Conservation (phyloP, 176 grass and related monocot genomes). For the Rhynchospora tenuis region DNA sequence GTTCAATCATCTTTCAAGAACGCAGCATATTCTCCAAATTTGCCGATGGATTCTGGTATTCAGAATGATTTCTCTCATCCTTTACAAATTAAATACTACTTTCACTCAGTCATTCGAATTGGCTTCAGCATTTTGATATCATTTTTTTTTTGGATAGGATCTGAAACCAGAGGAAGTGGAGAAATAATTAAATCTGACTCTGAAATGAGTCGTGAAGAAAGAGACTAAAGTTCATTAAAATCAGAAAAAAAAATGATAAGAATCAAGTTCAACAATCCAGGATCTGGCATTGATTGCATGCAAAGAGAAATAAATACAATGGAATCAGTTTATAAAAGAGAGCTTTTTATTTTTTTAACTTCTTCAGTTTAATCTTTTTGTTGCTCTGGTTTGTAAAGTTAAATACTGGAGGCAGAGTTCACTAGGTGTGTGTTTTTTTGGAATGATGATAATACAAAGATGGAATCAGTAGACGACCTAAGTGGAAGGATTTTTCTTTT, state of each 20-base stretch:
- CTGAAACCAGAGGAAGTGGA: neutral
- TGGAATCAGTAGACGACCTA: neutral
- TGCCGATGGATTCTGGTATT: neutral
- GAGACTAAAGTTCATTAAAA: neutral
- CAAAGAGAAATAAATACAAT: neutral
- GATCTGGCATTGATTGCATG: neutral
- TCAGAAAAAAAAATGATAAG: neutral
- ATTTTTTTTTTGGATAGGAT: neutral
- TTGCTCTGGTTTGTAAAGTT: neutral
- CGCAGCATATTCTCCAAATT: neutral
- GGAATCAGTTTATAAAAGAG: neutral
- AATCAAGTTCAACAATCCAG: neutral
- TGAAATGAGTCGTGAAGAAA: neutral
- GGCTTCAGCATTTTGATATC: neutral
- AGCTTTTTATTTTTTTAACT: neutral
- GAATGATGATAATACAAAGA: neutral
- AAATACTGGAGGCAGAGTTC: neutral
- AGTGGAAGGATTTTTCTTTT: neutral
- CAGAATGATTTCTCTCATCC: neutral
- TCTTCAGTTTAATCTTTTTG: neutral
- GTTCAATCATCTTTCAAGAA: conserved; percentile 2
- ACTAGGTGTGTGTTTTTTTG: neutral
- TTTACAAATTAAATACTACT: neutral
- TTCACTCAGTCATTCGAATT: neutral
- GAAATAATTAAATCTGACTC: neutral